These are phyloP conservation scores for Schizonepeta tenuifolia DNA, from an alignment of 257 asterid species.

Conservation along the genomic window DNA sequence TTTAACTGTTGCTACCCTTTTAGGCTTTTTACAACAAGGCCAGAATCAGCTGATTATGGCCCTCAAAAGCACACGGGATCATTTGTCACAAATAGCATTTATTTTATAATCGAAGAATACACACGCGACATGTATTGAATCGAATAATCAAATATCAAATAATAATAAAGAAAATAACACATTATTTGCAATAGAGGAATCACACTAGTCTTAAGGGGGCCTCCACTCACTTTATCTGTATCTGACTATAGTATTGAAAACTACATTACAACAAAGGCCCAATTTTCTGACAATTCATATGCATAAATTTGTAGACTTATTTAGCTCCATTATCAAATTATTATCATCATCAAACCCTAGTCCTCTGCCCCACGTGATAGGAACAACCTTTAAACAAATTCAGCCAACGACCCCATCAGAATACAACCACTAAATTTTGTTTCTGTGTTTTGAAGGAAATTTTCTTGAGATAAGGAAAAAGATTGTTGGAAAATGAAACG, in stretches of 20 bases:
- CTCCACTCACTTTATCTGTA: conserved; percentile 45
- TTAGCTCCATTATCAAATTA: conserved; percentile 37
- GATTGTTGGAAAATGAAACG: conserved; percentile 20
- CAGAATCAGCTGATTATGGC: conserved; percentile 35
- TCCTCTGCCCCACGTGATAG: conserved; percentile 49
- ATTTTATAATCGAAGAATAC: background rate
- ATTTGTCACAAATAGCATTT: conserved; percentile 3
- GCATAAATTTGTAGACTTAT: conserved; percentile 25
- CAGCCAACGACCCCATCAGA: conserved; percentile 42
- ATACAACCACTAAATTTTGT: conserved; percentile 34
- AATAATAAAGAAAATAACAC: background rate
- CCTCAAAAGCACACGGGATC: conserved; percentile 33
- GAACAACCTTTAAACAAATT: conserved; percentile 39
- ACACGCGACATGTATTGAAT: background rate
- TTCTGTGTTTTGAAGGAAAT: conserved; percentile 10
- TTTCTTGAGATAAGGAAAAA: conserved; percentile 18
- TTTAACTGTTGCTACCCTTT: conserved; percentile 41
- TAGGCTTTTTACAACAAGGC: conserved; percentile 40
- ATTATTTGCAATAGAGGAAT: background rate
- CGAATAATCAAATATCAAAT: background rate
- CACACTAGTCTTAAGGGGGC: conserved; percentile 21
- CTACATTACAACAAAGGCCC: conserved; percentile 42
- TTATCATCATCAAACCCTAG: conserved; percentile 32
- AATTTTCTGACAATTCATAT: conserved; percentile 40
- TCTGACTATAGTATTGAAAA: conserved; percentile 40